These are phyloP conservation scores for Leccinum cinnamomeum DNA, from an alignment of 1,284 basidiomycete genomes.

Conservation along the genomic window DNA sequence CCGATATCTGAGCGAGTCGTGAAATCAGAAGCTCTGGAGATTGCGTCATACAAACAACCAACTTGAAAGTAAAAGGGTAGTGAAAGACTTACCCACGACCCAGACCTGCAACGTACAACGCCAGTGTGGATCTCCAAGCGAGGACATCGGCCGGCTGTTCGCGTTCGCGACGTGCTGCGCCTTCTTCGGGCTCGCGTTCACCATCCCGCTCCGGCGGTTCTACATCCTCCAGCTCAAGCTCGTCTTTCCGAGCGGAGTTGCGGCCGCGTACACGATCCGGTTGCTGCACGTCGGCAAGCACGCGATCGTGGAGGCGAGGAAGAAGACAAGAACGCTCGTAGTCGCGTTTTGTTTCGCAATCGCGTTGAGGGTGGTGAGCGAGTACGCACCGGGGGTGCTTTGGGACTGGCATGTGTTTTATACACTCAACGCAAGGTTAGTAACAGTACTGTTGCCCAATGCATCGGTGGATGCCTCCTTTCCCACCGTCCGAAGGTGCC, in stretches of 20 bases:
- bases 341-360: slow-evolving; percentile 44
- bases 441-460: too few species aligned
- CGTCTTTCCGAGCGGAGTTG: slow-evolving; percentile 68
- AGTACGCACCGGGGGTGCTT: slow-evolving; percentile 55
- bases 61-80: too few species aligned
- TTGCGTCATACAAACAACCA: too few species aligned
- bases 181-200: slow-evolving; percentile 58
- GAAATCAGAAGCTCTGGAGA: too few species aligned
- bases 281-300: slow-evolving; percentile 55
- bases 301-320: slow-evolving; percentile 54
- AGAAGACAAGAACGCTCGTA: slow-evolving; percentile 50
- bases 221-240: slow-evolving; percentile 70
- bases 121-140: not conserved
- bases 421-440: not conserved
- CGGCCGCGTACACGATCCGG: slow-evolving; percentile 70
- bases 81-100: too few species aligned
- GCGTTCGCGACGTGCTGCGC: slow-evolving; percentile 48
- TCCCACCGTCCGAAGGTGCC: too few species aligned
- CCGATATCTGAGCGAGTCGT: too few species aligned
- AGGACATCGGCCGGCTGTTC: slow-evolving; percentile 57
- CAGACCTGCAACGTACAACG: too few species aligned
- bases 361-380: slow-evolving; percentile 54
- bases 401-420: slow-evolving; percentile 9
- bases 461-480: too few species aligned
- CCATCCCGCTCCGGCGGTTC: slow-evolving; percentile 52